phyloP scores from a whole-genome alignment of 768 basidiomycete genomes.

The Leccinum incarnatum region DNA sequence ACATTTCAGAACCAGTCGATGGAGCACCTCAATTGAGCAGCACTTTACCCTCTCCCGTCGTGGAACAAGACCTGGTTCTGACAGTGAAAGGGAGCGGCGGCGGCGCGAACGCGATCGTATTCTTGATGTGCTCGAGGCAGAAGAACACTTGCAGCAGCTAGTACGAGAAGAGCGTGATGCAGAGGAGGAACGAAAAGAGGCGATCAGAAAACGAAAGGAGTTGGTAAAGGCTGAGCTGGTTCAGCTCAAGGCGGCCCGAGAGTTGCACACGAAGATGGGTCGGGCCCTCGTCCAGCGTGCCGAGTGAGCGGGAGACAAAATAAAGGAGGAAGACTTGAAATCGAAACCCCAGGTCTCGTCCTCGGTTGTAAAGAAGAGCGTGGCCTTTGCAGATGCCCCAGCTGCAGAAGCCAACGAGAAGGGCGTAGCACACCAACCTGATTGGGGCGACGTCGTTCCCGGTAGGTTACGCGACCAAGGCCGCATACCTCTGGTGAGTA shows the following conservation, averaged over 20 bases:
- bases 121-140: conserved; percentile 67
- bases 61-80: conserved; percentile 48
- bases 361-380: conserved; percentile 53
- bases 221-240: conserved; percentile 44
- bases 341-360: conserved; percentile 25
- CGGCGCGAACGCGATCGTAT: conserved; percentile 61
- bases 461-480: conserved; percentile 44
- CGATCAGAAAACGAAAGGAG: conserved; percentile 48
- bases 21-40: conserved; percentile 21
- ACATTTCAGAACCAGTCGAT: conserved; percentile 61
- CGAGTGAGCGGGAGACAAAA: conserved; percentile 35
- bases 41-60: conserved; percentile 15
- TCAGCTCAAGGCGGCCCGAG: conserved; percentile 36
- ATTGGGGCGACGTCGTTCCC: conserved; percentile 57
- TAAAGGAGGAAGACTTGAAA: conserved; percentile 28
- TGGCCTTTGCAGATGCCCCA: conserved; percentile 56
- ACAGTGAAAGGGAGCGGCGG: conserved; percentile 48
- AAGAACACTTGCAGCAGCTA: conserved; percentile 51
- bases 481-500: conserved; percentile 35
- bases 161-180: conserved; percentile 40
- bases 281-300: conserved; percentile 53
- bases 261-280: conserved; percentile 79
- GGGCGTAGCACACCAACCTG: conserved; percentile 16
- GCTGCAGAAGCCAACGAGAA: conserved; percentile 22
- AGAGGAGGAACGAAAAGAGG: conserved; percentile 42